These are phyloP conservation scores for Hemisphaericaspora nanyangensis DNA, from an alignment of 805 yeast species.

Conservation along the genomic window DNA sequence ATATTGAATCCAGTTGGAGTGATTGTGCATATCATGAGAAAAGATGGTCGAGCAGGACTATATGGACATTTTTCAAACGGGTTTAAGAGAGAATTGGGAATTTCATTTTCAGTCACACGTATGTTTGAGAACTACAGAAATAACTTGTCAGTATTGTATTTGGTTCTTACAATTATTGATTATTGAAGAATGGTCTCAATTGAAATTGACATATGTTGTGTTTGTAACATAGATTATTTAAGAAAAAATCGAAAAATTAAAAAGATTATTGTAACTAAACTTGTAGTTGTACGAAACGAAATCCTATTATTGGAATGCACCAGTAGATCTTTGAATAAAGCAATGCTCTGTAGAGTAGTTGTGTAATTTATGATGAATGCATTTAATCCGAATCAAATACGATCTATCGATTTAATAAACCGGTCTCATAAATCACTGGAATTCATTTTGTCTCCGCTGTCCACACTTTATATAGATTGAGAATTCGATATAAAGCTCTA, in stretches of 20 bases:
- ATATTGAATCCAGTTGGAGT: background rate
- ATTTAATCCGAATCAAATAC: background rate
- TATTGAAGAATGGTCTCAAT: too few species aligned
- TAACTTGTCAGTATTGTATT: too few species aligned
- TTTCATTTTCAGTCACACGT: background rate
- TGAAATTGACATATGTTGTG: too few species aligned
- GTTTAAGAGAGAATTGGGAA: background rate
- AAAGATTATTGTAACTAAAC: background rate
- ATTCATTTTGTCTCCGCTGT: constrained; percentile 41
- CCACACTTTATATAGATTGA: constrained; percentile 39
- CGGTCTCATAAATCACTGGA: background rate
- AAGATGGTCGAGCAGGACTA: background rate
- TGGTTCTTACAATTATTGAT: too few species aligned
- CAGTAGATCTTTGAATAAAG: too few species aligned
- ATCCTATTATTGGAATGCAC: too few species aligned
- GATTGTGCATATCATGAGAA: background rate
- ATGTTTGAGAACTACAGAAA: too few species aligned
- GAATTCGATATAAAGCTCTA: constrained; percentile 37
- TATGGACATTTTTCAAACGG: too few species aligned
- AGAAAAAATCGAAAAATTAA: background rate
- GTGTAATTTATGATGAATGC: constrained; percentile 1
- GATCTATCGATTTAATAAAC: background rate
- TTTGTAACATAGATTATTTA: constrained; percentile 6
- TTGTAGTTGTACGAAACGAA: too few species aligned
- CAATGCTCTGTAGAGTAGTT: background rate